Percentiles rank a stretch among this genome's conserved stretches.
Evolutionary conservation across 805 yeast species (phyloP).

Genomic region (Yamadazyma laniorum): DNA sequence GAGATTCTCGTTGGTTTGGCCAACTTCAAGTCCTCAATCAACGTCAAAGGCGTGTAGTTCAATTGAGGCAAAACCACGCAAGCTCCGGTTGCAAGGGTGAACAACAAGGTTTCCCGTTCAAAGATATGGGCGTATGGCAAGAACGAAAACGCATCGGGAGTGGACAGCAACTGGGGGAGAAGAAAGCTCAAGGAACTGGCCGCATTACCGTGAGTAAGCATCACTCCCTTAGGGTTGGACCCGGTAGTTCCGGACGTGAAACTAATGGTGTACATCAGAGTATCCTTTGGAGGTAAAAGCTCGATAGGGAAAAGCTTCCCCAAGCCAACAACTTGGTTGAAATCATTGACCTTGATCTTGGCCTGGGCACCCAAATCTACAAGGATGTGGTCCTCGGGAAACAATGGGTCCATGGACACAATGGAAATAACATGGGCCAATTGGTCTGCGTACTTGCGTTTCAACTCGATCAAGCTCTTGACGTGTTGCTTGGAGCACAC

Average conservation of each 20-base stretch:
- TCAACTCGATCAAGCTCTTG: constrained; percentile 44
- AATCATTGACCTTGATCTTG: constrained; percentile 30
- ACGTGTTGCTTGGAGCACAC: constrained; percentile 54
- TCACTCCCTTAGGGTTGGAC: constrained; percentile 70
- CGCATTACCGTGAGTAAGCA: constrained; percentile 48
- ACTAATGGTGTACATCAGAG: constrained; percentile 39
- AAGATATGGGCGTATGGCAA: constrained; percentile 61
- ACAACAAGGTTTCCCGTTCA: constrained; percentile 47
- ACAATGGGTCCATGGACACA: constrained; percentile 51
- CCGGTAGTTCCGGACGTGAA: constrained; percentile 69
- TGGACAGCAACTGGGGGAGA: constrained; percentile 23
- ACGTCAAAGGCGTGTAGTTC: constrained; percentile 40
- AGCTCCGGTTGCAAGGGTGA: constrained; percentile 47
- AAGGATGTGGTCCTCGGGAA: constrained; percentile 15
- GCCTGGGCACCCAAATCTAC: constrained; percentile 22
- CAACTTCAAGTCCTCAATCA: constrained; percentile 57
- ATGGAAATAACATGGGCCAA: constrained; percentile 48
- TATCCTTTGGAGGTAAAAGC: constrained; percentile 29
- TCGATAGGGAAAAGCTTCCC: constrained; percentile 38
- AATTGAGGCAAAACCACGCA: constrained; percentile 49
- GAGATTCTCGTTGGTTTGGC: constrained; percentile 53
- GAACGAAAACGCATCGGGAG: constrained; percentile 38
- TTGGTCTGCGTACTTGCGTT: constrained; percentile 28
- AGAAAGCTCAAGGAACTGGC: constrained; percentile 45
- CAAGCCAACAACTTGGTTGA: constrained; percentile 27